phyloP scores from a whole-genome alignment of 2,329 filamentous ascomycete species.

The Furcasterigmium sp. region DNA sequence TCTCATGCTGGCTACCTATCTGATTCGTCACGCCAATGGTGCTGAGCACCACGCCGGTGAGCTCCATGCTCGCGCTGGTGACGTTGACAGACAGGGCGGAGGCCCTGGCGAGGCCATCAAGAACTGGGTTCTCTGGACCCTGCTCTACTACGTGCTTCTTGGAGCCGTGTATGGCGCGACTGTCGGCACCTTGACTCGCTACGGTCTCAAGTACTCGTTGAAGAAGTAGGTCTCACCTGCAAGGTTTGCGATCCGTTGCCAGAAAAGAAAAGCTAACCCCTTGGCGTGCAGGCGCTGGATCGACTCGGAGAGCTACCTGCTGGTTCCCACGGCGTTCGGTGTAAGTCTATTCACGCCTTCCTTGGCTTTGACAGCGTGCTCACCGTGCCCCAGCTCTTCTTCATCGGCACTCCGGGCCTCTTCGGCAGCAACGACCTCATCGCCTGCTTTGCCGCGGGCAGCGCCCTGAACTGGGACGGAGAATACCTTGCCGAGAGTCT shows the following conservation, averaged over 20 bases:
- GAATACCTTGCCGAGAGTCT: conserved; percentile 49
- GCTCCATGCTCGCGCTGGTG: conserved; percentile 14
- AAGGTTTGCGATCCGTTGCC: neutral
- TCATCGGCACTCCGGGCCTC: conserved; percentile 51
- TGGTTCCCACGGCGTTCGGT: conserved; percentile 46
- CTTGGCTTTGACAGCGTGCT: neutral
- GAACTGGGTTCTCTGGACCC: conserved; percentile 55
- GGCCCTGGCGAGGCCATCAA: conserved; percentile 45
- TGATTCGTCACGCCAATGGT: conserved; percentile 47
- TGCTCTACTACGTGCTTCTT: conserved; percentile 53
- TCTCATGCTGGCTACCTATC: conserved; percentile 50
- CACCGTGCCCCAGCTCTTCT: conserved; percentile 39
- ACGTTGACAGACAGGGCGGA: conserved; percentile 45
- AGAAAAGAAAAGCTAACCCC: neutral
- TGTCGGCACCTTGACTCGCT: conserved; percentile 41
- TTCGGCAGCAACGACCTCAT: conserved; percentile 56
- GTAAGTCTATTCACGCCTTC: conserved; percentile 15
- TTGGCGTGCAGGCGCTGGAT: conserved; percentile 39
- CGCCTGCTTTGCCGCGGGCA: conserved; percentile 56
- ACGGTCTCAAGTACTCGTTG: conserved; percentile 37
- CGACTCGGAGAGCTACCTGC: conserved; percentile 47
- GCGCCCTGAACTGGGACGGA: conserved; percentile 57
- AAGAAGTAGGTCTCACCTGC: conserved; percentile 15
- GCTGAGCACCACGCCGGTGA: conserved; percentile 10
- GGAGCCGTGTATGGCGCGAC: conserved; percentile 46